Evolutionary conservation across 352 stramenopile species (phyloP), one percentile per base, ranked within the genome.

Genomic region (Phytophthora lateralis): DNA sequence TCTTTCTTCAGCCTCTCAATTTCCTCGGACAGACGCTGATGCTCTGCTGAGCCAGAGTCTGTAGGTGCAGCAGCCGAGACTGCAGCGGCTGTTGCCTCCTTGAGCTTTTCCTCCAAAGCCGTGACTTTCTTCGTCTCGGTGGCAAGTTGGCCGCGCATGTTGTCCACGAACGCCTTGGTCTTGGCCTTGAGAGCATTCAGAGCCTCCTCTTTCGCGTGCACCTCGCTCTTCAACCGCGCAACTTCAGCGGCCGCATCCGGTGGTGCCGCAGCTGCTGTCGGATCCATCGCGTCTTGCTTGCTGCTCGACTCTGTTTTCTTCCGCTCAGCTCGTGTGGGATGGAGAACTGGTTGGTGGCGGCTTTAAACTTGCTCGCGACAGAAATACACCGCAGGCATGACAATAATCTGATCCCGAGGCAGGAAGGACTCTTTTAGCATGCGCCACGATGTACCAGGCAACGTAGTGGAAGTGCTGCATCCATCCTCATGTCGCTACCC

Each of bases 81-180:
- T 7, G 56, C 37, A 9, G 37, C 46, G n/a, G 51, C 27, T 24
- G 43, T 55, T 4, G 52, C 37, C 20, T 43, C 44, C 38, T 78
- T 71, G 27, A 90, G 60, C 44, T 88, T 78, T 34, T 73, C 73
- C 60, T 86, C 78, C 1, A 91, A 57, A 1, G 82, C 66, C 4
- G 56, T 65, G 12, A 90, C 73, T 64, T 88, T 89, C 62, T 89
- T 85, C 62, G 89, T 89, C 59, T 90, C 77, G 3, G 44, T 61
- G 7, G 72, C 71, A 6, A 93, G 63, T 41, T 93, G 78, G 26
- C 58, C 56, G 29, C 82, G 82, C 76, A 93, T 84, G 37, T 87
- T 90, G 58, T 93, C 84, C 9, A 90, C 84, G 41, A 93, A 93
- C 24, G 80, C 80, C 65, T 93, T 93, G 53, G 84, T 89, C 76